These are phyloP conservation scores for Pyrrhoderma lamaoense DNA, from an alignment of 1,284 basidiomycete species.

Conservation along the genomic window DNA sequence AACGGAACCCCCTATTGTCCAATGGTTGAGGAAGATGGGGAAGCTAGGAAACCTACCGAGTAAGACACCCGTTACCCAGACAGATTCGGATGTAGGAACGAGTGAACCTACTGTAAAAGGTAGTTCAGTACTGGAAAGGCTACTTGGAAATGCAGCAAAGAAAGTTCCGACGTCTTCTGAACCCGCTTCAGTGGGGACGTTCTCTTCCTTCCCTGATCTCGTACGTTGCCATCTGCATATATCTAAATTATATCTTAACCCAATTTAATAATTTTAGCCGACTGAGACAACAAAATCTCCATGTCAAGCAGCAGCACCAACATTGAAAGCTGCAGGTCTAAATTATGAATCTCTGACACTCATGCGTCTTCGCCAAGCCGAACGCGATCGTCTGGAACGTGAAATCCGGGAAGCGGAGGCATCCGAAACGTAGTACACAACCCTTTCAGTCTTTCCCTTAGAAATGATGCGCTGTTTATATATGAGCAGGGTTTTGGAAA, in stretches of 20 bases:
- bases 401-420: slow-evolving; percentile 57
- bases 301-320: slow-evolving; percentile 23
- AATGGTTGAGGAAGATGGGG: slow-evolving; percentile 67
- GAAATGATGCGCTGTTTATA: too few species aligned
- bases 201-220: slow-evolving; percentile 38
- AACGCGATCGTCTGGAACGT: slow-evolving; percentile 65
- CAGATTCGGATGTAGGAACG: background rate
- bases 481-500: too few species aligned
- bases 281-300: slow-evolving; percentile 22
- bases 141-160: slow-evolving; percentile 16
- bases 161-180: slow-evolving; percentile 17
- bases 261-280: slow-evolving; percentile 12
- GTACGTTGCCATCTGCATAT: slow-evolving; percentile 21
- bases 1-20: slow-evolving; percentile 66
- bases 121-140: background rate
- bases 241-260: slow-evolving; percentile 24
- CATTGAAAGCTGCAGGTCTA: slow-evolving; percentile 34
- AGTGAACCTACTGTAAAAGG: background rate
- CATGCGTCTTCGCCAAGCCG: slow-evolving; percentile 74
- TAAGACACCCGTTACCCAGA: too few species aligned
- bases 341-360: slow-evolving; percentile 80
- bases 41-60: slow-evolving; percentile 37
- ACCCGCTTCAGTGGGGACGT: slow-evolving; percentile 22
- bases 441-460: too few species aligned
- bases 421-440: background rate